These are phyloP conservation scores for Lagenidium sp. DNA, from an alignment of 352 stramenopile species.

Conservation along the genomic window DNA sequence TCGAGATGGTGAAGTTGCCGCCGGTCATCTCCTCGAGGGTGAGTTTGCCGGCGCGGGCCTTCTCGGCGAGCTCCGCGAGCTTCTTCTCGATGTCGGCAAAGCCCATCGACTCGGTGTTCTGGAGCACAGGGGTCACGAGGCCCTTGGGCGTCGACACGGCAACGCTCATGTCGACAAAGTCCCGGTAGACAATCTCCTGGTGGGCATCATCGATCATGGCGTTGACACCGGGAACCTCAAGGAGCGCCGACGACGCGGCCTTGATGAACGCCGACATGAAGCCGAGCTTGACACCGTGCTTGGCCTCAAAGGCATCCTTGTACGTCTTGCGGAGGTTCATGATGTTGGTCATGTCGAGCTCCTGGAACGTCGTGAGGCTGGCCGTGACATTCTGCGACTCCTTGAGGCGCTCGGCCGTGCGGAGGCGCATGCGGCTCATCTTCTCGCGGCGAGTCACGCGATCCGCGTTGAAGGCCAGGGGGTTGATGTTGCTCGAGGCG, in stretches of 20 bases:
- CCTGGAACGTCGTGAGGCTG: constrained; percentile 99
- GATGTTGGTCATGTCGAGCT: constrained; percentile 97
- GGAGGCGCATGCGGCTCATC: constrained; percentile 98
- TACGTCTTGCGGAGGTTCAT: constrained; percentile 92
- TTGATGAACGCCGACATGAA: constrained; percentile 99
- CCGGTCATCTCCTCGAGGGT: constrained; percentile 92
- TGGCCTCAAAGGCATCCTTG: constrained; percentile 96
- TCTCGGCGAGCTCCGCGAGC: constrained; percentile 90
- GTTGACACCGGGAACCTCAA: constrained; percentile 95
- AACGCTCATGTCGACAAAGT: constrained; percentile 98
- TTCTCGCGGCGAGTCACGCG: constrained; percentile 87
- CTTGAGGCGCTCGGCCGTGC: constrained; percentile 95
- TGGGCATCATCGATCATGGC: constrained; percentile 97
- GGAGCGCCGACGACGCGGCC: constrained; percentile 88
- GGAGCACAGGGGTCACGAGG: constrained; percentile 97
- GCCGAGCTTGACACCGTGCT: constrained; percentile 98
- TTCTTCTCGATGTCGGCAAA: constrained; percentile 98
- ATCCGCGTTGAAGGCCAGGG: constrained; percentile 36
- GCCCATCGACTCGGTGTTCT: constrained; percentile 96
- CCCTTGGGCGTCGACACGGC: constrained; percentile 95
- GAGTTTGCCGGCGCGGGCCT: constrained; percentile 61
- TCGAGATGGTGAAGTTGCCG: constrained; percentile 99
- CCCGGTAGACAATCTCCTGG: constrained; percentile 98
- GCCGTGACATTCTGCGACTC: constrained; percentile 97
- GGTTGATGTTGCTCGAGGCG: constrained; percentile 21